A percentile compares a stretch with the other conserved stretches of the same genome.
Evolutionary conservation across 139 green algal genomes (phyloP).

Genomic region (Chlamydomonas applanata): DNA sequence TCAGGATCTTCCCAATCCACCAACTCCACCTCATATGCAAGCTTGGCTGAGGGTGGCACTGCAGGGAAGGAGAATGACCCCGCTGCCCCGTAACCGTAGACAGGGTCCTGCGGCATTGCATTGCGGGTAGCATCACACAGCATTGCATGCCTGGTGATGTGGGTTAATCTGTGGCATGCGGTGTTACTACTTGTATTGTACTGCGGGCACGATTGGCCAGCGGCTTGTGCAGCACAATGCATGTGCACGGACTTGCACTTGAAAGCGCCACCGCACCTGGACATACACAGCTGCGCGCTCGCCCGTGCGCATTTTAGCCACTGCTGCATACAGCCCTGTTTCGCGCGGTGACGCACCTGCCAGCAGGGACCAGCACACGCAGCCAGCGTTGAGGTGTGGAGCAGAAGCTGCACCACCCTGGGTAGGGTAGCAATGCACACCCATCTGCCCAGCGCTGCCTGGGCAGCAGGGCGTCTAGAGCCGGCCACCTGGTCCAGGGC

Average conservation of each 20-base stretch:
- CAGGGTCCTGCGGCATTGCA: conserved; percentile 17
- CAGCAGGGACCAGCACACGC: neutral
- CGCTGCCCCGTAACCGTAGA: conserved; percentile 49
- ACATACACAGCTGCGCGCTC: conserved; percentile 57
- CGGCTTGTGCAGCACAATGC: no score
- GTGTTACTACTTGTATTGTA: neutral
- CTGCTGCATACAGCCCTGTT: conserved; percentile 59
- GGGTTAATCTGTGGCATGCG: neutral
- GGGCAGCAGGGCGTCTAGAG: no score
- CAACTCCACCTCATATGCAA: conserved; percentile 75
- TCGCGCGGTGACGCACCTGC: conserved; percentile 47
- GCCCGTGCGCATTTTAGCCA: conserved; percentile 63
- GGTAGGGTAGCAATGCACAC: no score
- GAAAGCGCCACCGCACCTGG: conserved; percentile 9
- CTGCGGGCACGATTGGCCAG: no score
- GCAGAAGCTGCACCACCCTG: no score
- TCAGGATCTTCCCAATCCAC: conserved; percentile 60
- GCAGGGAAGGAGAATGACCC: conserved; percentile 83
- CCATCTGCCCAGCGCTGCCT: no score
- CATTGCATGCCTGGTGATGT: neutral
- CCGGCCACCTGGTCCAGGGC: no score
- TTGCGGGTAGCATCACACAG: neutral
- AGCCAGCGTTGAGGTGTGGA: no score
- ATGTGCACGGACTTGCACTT: neutral
- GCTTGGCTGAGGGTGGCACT: conserved; percentile 59